A percentile compares a stretch with the other conserved stretches of the same genome.
phyloP scores from a whole-genome alignment of 2,329 filamentous ascomycete species.

The Beauveria scarabaeidicola region DNA sequence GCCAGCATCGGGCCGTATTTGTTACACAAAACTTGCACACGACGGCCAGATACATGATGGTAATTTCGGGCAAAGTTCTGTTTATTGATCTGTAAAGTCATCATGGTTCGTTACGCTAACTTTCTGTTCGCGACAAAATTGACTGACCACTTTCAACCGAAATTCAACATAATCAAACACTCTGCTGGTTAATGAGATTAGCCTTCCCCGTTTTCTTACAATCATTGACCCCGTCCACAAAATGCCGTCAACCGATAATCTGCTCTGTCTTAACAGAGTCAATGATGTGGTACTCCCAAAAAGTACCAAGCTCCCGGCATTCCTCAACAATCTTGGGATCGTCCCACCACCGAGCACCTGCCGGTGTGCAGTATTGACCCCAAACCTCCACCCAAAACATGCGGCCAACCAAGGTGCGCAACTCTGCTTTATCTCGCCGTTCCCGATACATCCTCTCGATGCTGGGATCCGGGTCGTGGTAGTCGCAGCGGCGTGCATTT shows the following conservation, averaged over 20 bases:
- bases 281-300: slow-evolving; percentile 51
- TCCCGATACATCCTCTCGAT: slow-evolving; percentile 18
- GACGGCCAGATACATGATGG: no score
- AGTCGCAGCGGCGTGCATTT: slow-evolving; percentile 18
- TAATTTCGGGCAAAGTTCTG: not conserved
- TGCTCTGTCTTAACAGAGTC: slow-evolving; percentile 39
- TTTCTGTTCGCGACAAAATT: not conserved
- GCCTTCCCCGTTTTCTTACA: not conserved
- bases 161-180: slow-evolving; percentile 1
- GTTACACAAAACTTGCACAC: not conserved
- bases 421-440: slow-evolving; percentile 32
- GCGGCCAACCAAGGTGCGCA: slow-evolving; percentile 44
- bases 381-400: slow-evolving; percentile 55
- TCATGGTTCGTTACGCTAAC: not conserved
- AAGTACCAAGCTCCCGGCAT: slow-evolving; percentile 44
- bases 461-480: slow-evolving; percentile 17
- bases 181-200: not conserved
- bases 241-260: not conserved
- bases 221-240: not conserved
- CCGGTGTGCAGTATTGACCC: slow-evolving; percentile 41
- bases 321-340: slow-evolving; percentile 45
- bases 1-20: not conserved
- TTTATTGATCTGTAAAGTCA: not conserved
- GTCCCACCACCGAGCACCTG: slow-evolving; percentile 52
- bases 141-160: not conserved